Evolutionary conservation across 2,329 filamentous ascomycete species (phyloP).

Genomic region (Fonsecaea nubica): DNA sequence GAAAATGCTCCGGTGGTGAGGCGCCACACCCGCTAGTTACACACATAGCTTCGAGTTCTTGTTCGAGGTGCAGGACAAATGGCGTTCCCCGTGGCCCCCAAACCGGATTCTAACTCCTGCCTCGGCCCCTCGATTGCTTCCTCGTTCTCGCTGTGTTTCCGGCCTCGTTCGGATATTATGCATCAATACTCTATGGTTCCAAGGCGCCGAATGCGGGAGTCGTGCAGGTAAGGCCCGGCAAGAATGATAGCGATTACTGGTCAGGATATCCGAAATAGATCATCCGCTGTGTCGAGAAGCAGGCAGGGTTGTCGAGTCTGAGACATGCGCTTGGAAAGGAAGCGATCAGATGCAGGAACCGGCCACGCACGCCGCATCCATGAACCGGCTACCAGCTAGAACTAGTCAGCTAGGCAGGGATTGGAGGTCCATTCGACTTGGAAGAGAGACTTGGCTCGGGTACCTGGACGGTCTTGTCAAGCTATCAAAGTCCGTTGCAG

Average conservation of each 20-base stretch:
- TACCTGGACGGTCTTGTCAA: slow-evolving; percentile 23
- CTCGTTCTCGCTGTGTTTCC: neutral
- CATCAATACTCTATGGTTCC: neutral
- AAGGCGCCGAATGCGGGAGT: neutral
- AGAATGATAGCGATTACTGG: slow-evolving; percentile 15
- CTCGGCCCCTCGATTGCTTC: neutral
- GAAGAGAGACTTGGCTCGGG: slow-evolving; percentile 20
- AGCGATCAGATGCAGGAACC: slow-evolving; percentile 33
- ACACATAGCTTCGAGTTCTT: no score
- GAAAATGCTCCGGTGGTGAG: slow-evolving; percentile 23
- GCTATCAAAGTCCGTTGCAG: slow-evolving; percentile 23
- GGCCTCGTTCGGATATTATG: neutral
- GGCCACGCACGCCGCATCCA: slow-evolving; percentile 14
- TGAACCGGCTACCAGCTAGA: slow-evolving; percentile 23
- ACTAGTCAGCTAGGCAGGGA: slow-evolving; percentile 15
- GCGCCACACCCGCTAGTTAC: slow-evolving; percentile 32
- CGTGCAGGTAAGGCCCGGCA: neutral
- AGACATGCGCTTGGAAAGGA: slow-evolving; percentile 34
- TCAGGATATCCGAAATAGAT: slow-evolving; percentile 26
- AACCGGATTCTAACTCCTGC: neutral
- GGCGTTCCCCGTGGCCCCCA: neutral
- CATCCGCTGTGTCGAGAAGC: slow-evolving; percentile 23
- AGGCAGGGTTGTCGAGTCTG: slow-evolving; percentile 29
- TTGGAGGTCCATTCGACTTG: slow-evolving; percentile 18
- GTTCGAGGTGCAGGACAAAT: neutral